Percentiles rank a stretch among this genome's conserved stretches.
Evolutionary conservation across 305 asterid species (phyloP).

Genomic region (Galium porrigens): DNA sequence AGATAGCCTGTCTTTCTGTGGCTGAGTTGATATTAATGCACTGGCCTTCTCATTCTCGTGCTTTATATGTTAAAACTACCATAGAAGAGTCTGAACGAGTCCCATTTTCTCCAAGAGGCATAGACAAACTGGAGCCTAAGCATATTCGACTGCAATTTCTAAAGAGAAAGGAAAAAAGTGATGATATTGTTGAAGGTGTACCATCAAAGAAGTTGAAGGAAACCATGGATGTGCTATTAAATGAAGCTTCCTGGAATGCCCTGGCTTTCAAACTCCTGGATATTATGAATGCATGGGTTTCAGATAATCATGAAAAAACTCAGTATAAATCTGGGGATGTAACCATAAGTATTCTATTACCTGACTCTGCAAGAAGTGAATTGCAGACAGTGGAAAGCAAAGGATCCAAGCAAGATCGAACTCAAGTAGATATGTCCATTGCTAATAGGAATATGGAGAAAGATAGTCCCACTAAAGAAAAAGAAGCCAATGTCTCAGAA

Average conservation of each 20-base stretch:
- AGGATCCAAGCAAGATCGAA: constrained; percentile 25
- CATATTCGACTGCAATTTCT: constrained; percentile 69
- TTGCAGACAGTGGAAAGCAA: constrained; percentile 27
- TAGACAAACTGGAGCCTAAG: constrained; percentile 81
- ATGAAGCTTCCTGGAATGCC: constrained; percentile 73
- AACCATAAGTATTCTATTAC: constrained; percentile 40
- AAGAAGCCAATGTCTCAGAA: constrained; percentile 43
- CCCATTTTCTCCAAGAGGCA: constrained; percentile 78
- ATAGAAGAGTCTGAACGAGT: constrained; percentile 66
- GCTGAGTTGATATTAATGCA: constrained; percentile 68
- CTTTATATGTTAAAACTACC: constrained; percentile 75
- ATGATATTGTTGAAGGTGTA: constrained; percentile 31
- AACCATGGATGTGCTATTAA: constrained; percentile 46
- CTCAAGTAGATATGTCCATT: constrained; percentile 24
- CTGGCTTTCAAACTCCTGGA: constrained; percentile 52
- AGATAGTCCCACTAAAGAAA: constrained; percentile 26
- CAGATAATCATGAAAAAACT: constrained; percentile 30
- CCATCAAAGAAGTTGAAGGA: constrained; percentile 51
- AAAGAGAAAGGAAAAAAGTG: constrained; percentile 56
- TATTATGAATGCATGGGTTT: constrained; percentile 30
- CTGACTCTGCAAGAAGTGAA: constrained; percentile 38
- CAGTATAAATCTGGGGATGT: constrained; percentile 36
- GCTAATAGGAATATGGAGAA: constrained; percentile 32
- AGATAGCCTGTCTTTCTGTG: constrained; percentile 86
- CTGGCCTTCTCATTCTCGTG: constrained; percentile 99